These are phyloP conservation scores for Apophysomyces elegans DNA, from an alignment of 371 early-diverging fungal genomes.

Conservation along the genomic window DNA sequence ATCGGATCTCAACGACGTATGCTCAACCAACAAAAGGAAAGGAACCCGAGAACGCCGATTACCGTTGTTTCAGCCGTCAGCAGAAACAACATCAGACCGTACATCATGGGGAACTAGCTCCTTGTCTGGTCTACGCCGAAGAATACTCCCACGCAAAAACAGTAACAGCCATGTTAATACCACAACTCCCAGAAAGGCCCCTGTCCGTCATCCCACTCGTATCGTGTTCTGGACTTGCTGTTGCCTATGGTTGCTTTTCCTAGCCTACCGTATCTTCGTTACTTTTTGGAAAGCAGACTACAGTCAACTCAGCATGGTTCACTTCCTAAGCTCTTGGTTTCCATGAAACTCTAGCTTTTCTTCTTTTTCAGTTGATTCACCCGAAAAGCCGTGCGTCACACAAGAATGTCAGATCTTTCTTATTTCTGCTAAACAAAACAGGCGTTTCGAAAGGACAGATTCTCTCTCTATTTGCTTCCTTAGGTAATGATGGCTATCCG, in stretches of 20 bases:
- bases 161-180: background rate
- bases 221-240: background rate
- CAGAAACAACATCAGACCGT: background rate
- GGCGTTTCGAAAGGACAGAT: too few relatives aligned
- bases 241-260: background rate
- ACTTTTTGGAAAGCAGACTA: slow-evolving; percentile 2
- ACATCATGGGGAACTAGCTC: background rate
- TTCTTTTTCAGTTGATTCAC: too few relatives aligned
- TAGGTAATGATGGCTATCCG: too few relatives aligned
- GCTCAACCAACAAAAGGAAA: background rate
- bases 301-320: slow-evolving; percentile 4
- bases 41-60: background rate
- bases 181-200: background rate
- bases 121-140: slow-evolving; percentile 1
- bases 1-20: background rate
- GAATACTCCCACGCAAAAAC: background rate
- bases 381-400: too few relatives aligned
- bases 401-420: too few relatives aligned
- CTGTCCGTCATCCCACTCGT: background rate
- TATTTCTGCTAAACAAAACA: too few relatives aligned
- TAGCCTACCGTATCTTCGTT: background rate
- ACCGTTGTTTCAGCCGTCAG: background rate
- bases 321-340: background rate
- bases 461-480: too few relatives aligned
- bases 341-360: background rate